These are phyloP conservation scores for Boletus semigastroideus DNA, from an alignment of 1,284 basidiomycete genomes.

Conservation along the genomic window DNA sequence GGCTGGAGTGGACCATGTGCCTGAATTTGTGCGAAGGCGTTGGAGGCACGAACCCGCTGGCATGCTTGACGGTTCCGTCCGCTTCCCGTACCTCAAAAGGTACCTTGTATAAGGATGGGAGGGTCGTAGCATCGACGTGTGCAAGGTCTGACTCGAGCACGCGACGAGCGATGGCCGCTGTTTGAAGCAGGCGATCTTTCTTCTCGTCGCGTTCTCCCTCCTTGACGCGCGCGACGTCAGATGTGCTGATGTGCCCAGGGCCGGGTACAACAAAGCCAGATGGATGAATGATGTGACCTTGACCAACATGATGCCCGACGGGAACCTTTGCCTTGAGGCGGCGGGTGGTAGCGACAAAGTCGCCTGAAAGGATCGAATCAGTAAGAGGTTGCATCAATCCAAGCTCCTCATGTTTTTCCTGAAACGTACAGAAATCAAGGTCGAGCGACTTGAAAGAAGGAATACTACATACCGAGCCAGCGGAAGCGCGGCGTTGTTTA, in stretches of 20 bases:
- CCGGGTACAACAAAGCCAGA: conserved; percentile 36
- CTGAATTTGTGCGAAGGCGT: conserved; percentile 37
- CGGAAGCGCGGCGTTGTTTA: conserved; percentile 17
- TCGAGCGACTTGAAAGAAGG: not conserved
- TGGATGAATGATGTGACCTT: conserved; percentile 28
- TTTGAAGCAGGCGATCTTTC: conserved; percentile 26
- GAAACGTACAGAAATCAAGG: not conserved
- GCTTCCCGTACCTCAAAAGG: conserved; percentile 35
- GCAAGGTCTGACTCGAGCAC: conserved; percentile 34
- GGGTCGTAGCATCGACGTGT: conserved; percentile 28
- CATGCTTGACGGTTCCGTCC: conserved; percentile 36
- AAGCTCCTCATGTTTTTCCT: conserved; percentile 9
- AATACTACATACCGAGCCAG: conserved; percentile 9
- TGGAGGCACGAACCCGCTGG: conserved; percentile 39
- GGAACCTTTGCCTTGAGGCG: conserved; percentile 28
- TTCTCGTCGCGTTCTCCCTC: conserved; percentile 23
- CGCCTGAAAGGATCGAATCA: conserved; percentile 24
- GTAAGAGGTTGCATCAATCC: conserved; percentile 29
- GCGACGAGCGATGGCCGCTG: conserved; percentile 31
- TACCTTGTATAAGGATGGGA: conserved; percentile 29
- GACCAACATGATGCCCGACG: conserved; percentile 23
- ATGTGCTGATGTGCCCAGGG: conserved; percentile 25
- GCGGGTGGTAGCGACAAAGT: conserved; percentile 30
- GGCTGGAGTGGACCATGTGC: conserved; percentile 10
- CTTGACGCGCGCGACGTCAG: conserved; percentile 26